Conservation (phyloP, 1,139 yeast genomes). For the Ashbya aceris region DNA sequence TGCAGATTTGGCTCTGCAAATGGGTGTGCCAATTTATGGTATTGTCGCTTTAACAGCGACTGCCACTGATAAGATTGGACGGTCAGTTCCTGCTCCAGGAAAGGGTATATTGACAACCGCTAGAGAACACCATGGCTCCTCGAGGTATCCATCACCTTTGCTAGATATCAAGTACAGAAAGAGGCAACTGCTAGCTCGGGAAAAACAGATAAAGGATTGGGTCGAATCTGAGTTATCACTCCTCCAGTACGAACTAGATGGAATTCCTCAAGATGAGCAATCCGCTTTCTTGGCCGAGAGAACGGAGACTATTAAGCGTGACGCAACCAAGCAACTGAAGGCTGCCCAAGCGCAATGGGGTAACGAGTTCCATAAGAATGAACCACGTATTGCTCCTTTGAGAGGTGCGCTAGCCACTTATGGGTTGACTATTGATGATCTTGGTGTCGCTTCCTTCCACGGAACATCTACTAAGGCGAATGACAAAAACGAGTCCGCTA, state of each 20-base stretch:
- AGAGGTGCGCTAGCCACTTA: constrained; percentile 95
- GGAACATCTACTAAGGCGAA: constrained; percentile 98
- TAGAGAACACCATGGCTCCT: constrained; percentile 78
- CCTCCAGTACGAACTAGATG: constrained; percentile 61
- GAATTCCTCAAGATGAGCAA: constrained; percentile 41
- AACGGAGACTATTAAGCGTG: constrained; percentile 77
- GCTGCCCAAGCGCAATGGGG: constrained; percentile 95
- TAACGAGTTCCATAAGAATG: constrained; percentile 83
- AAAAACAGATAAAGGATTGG: constrained; percentile 73
- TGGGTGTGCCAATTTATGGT: constrained; percentile 99
- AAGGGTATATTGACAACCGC: constrained; percentile 98
- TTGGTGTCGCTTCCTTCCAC: constrained; percentile 98
- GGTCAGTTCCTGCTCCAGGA: constrained; percentile 99
- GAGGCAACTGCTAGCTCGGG: constrained; percentile 79
- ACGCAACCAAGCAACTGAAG: constrained; percentile 74
- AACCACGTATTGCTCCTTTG: constrained; percentile 91
- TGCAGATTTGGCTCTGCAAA: constrained; percentile 84
- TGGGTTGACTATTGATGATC: constrained; percentile 86
- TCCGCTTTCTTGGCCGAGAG: constrained; percentile 63
- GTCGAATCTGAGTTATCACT: constrained; percentile 69
- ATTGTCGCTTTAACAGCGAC: constrained; percentile 90
- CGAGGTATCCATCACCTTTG: constrained; percentile 73
- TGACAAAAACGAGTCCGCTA: constrained; percentile 93
- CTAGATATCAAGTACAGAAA: constrained; percentile 89
- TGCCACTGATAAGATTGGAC: constrained; percentile 96